These are phyloP conservation scores for Lophiotrema nucula DNA, from an alignment of 495 filamentous ascomycete genomes.

Conservation along the genomic window DNA sequence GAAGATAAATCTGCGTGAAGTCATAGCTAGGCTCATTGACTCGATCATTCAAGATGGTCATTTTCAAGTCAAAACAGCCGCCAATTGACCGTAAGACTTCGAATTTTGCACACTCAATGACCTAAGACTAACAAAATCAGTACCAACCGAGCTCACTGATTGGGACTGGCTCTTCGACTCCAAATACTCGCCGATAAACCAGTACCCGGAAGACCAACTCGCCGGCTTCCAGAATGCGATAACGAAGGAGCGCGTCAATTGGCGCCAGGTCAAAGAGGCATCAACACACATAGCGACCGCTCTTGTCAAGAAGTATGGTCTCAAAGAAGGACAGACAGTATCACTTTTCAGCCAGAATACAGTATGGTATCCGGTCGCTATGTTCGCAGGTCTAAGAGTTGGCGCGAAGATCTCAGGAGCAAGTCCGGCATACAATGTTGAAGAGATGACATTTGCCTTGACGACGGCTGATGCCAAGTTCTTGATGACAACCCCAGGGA, in stretches of 20 bases:
- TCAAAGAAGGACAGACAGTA: slow-evolving; percentile 51
- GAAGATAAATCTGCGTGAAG: too few species aligned
- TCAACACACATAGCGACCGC: slow-evolving; percentile 58
- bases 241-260: slow-evolving; percentile 57
- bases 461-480: slow-evolving; percentile 54
- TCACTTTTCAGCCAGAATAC: slow-evolving; percentile 58
- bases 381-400: slow-evolving; percentile 54
- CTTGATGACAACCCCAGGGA: slow-evolving; percentile 54
- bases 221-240: slow-evolving; percentile 55
- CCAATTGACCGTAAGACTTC: slow-evolving; percentile 40
- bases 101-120: background rate
- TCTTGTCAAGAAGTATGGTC: slow-evolving; percentile 51
- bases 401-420: slow-evolving; percentile 55
- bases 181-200: slow-evolving; percentile 45
- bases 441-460: slow-evolving; percentile 63
- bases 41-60: slow-evolving; percentile 32
- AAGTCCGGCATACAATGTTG: slow-evolving; percentile 58
- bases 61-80: slow-evolving; percentile 45
- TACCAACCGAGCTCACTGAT: slow-evolving; percentile 53
- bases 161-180: slow-evolving; percentile 65
- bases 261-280: slow-evolving; percentile 49
- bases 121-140: slow-evolving; percentile 38
- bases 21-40: too few species aligned
- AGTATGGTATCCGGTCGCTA: slow-evolving; percentile 61
- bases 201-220: slow-evolving; percentile 40